Evolutionary conservation across 495 filamentous ascomycete species (phyloP).

Genomic region (Penicilliopsis zonata): DNA sequence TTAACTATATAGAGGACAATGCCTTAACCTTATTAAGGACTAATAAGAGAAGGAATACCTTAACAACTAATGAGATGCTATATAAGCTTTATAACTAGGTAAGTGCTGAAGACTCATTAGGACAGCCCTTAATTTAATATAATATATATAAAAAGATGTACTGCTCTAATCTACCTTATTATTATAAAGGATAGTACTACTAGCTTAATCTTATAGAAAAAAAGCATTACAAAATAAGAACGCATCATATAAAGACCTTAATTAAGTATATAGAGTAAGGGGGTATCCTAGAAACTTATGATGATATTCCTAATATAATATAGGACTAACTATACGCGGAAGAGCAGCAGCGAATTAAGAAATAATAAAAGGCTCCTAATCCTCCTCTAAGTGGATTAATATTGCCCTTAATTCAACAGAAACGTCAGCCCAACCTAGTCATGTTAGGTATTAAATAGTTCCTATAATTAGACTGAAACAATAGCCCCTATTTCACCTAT

Average conservation of each 20-base stretch:
- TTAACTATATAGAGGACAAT: conserved; percentile 8
- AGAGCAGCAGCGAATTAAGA: conserved; percentile 5
- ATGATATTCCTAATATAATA: conserved; percentile 4
- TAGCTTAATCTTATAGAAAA: conserved; percentile 1
- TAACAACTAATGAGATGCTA: conserved; percentile 7
- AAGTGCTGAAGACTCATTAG: conserved; percentile 6
- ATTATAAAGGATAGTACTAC: conserved; percentile 1
- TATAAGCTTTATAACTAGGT: no score
- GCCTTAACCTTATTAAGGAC: conserved; percentile 4
- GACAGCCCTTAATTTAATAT: conserved; percentile 4
- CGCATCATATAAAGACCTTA: neutral
- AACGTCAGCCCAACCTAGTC: conserved; percentile 6
- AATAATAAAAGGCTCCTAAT: conserved; percentile 2
- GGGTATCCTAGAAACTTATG: conserved; percentile 3
- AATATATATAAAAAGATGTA: conserved; percentile 1
- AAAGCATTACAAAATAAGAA: conserved; percentile 3
- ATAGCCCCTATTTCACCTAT: neutral
- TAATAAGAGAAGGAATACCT: conserved; percentile 8
- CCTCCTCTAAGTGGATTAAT: neutral
- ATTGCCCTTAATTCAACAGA: conserved; percentile 9
- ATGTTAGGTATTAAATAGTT: conserved; percentile 1
- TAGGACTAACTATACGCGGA: conserved; percentile 7
- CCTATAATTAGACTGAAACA: neutral
- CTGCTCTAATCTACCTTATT: neutral
- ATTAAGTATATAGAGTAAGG: conserved; percentile 6